Evolutionary conservation across 208 protist genomes (phyloP), one percentile per base, ranked within the genome.

Genomic region (Crithidia bombi): DNA sequence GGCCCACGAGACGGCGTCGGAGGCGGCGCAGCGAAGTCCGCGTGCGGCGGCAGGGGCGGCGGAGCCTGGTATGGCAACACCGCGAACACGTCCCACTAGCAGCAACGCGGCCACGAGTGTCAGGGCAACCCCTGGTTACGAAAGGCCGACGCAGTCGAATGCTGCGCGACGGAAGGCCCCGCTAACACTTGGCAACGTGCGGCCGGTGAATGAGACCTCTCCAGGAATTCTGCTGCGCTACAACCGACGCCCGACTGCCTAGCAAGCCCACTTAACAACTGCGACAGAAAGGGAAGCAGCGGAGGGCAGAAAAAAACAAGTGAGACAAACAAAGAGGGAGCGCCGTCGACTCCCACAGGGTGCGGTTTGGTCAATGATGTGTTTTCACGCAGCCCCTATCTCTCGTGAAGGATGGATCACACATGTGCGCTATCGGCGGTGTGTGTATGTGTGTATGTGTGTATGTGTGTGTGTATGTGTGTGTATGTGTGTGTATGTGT

Each of bases 141-240:
- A 51, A 12, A 32, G 50, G 7, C 28, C 25, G 3, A 49, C 23
- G 38, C 2, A 61, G 35, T n/a, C 14, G 17, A 32, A 10, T 14
- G n/a, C n/a, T 2, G 21, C 3, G 26, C 36, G 39, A 17, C 38
- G 50, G 43, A 49, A 58, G 25, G 58, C 54, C 9, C 57, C 57
- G 35, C 38, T 81, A 17, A 70, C 65, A 47, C 51, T 71, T 25
- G 73, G 73, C 32, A 44, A 55, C 9, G 73, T 83, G 54, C 67
- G 56, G 26, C 73, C 73, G 5, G 77, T 81, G 10, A 79, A 86
- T 32, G 77, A 81, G 44, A 51, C 69, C n/a, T 83, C 73, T 5
- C 64, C 80, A 0, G 77, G 77, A 21, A 80, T 80, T 43, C 58
- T 65, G 21, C 64, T 75, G 17, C 68, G 69, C 15, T 33, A 65